Percentiles rank a stretch among this genome's conserved stretches.
Conservation (phyloP, 2,329 filamentous ascomycete species). For the Fusarium drepaniforme region DNA sequence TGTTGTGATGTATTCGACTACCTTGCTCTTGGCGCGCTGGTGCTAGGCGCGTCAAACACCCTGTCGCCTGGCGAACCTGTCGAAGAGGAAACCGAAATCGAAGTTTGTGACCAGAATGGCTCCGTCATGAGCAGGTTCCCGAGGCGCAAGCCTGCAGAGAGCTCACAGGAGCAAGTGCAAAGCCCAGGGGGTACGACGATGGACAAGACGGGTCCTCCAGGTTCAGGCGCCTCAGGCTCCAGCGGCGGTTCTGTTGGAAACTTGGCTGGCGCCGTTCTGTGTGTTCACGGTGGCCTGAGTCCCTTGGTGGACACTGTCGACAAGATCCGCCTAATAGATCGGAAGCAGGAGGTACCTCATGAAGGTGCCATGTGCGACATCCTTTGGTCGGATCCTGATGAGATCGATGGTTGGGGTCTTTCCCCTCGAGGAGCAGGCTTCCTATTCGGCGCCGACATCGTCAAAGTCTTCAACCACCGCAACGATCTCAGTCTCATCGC, state of each 20-base stretch:
- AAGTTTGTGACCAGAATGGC: conserved; percentile 88
- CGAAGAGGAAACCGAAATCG: conserved; percentile 87
- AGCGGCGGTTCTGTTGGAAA: conserved; percentile 74
- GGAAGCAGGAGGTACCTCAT: conserved; percentile 98
- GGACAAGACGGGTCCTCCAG: conserved; percentile 75
- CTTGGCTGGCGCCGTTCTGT: conserved; percentile 86
- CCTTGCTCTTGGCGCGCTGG: conserved; percentile 88
- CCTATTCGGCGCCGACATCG: conserved; percentile 94
- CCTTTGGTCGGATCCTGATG: conserved; percentile 97
- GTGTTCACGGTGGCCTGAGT: conserved; percentile 93
- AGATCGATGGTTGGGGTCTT: conserved; percentile 96
- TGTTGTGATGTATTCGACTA: conserved; percentile 99
- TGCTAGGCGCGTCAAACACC: conserved; percentile 84
- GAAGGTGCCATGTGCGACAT: conserved; percentile 99
- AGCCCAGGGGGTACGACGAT: conserved; percentile 44
- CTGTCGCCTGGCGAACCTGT: conserved; percentile 63
- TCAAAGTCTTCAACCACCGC: conserved; percentile 93
- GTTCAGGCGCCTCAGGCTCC: conserved; percentile 81
- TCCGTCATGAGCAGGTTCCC: conserved; percentile 81
- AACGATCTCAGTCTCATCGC: conserved; percentile 95
- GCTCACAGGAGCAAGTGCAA: conserved; percentile 43
- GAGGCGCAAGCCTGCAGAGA: conserved; percentile 55
- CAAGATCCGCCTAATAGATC: conserved; percentile 93
- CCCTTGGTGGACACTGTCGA: conserved; percentile 94
- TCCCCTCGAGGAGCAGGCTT: conserved; percentile 96